Evolutionary conservation across 306 rosid genomes (phyloP).

Genomic region (Notholithocarpus densiflorus): DNA sequence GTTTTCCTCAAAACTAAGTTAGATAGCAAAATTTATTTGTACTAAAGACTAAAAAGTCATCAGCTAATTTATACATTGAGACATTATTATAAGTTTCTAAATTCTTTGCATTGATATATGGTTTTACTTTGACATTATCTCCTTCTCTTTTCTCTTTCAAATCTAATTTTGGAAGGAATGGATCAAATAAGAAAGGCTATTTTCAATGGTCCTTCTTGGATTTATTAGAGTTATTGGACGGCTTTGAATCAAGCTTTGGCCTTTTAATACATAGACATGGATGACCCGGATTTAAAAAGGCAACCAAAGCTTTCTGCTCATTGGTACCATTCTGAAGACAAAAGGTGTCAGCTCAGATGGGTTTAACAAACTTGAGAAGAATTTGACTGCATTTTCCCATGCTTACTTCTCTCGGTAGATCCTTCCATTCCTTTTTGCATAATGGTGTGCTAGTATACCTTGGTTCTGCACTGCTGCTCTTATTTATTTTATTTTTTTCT

Average conservation of each 20-base stretch:
- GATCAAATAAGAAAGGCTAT: conserved; percentile 39
- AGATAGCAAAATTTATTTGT: neutral
- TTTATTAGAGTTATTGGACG: conserved; percentile 31
- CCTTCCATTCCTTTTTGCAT: neutral
- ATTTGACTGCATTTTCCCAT: conserved; percentile 6
- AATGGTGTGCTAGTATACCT: neutral
- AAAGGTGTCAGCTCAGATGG: conserved; percentile 1
- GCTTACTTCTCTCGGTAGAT: neutral
- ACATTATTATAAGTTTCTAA: neutral
- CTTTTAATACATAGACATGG: conserved; percentile 33
- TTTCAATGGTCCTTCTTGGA: conserved; percentile 50
- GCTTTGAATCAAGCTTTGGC: conserved; percentile 24
- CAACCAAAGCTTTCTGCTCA: conserved; percentile 44
- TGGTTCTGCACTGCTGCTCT: neutral
- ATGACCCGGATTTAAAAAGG: conserved; percentile 44
- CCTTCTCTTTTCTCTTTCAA: too few relatives aligned
- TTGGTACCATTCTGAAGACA: conserved; percentile 33
- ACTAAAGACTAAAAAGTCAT: neutral
- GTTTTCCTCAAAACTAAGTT: neutral
- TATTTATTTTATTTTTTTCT: neutral
- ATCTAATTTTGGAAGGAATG: conserved; percentile 23
- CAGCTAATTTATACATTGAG: neutral
- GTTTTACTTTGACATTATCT: neutral
- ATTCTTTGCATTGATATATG: neutral
- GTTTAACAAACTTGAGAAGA: conserved; percentile 11